Percentiles rank a stretch among this genome's conserved stretches.
Evolutionary conservation across 805 yeast species (phyloP).

Genomic region (Teunomyces funiuensis): DNA sequence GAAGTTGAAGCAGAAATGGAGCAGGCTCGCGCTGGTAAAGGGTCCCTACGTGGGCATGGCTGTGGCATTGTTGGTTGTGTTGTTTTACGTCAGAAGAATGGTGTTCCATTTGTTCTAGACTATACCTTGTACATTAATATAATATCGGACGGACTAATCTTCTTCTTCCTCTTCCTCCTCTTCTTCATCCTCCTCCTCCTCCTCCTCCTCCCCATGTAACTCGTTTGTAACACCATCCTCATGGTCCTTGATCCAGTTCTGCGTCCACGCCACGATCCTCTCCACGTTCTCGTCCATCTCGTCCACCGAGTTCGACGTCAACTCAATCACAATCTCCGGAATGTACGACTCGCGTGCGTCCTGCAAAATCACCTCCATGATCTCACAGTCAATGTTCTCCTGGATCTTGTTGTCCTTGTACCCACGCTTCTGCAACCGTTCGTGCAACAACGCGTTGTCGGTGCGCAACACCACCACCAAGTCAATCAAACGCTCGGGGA

Average conservation of each 20-base stretch:
- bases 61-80: slow-evolving; percentile 29
- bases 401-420: slow-evolving; percentile 80
- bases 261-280: slow-evolving; percentile 72
- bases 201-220: too few relatives aligned
- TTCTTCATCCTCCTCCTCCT: slow-evolving; percentile 12
- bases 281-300: slow-evolving; percentile 82
- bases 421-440: slow-evolving; percentile 71
- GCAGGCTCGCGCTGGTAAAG: slow-evolving; percentile 52
- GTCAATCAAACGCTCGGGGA: slow-evolving; percentile 91
- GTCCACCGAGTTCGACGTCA: slow-evolving; percentile 68
- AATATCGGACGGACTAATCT: too few relatives aligned
- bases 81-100: slow-evolving; percentile 36
- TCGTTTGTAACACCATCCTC: slow-evolving; percentile 34
- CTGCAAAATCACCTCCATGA: slow-evolving; percentile 85
- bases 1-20: slow-evolving; percentile 53
- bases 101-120: slow-evolving; percentile 9
- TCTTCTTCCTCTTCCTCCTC: slow-evolving; percentile 4
- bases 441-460: slow-evolving; percentile 68
- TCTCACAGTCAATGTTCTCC: slow-evolving; percentile 94
- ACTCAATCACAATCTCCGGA: slow-evolving; percentile 77
- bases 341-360: slow-evolving; percentile 86
- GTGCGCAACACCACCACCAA: slow-evolving; percentile 86
- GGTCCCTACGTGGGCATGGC: slow-evolving; percentile 48
- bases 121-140: slow-evolving; percentile 4
- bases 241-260: slow-evolving; percentile 66